Percentiles rank a stretch among this genome's conserved stretches.
Conservation (phyloP, 192 early-diverging fungal genomes). For the Obelidium mucronatum region DNA sequence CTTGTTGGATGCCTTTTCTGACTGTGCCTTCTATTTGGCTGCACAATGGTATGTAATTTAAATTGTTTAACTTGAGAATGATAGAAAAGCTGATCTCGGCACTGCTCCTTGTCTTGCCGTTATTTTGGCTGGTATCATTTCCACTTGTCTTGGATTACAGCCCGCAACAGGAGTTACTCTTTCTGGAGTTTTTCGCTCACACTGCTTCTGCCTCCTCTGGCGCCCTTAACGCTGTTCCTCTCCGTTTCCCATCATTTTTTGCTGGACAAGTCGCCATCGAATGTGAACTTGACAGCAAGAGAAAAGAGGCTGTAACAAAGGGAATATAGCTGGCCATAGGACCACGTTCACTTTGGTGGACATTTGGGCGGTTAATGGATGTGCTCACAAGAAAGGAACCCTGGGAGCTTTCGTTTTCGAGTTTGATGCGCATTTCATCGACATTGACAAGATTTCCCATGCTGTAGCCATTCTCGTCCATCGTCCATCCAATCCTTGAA, state of each 20-base stretch:
- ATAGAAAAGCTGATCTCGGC: slow-evolving; percentile 20
- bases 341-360: no score
- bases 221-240: slow-evolving; percentile 2
- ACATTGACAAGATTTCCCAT: no score
- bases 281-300: slow-evolving; percentile 9
- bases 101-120: slow-evolving; percentile 33
- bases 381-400: no score
- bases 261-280: slow-evolving; percentile 35
- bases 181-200: slow-evolving; percentile 37
- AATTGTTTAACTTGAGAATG: neutral
- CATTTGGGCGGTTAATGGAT: no score
- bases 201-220: neutral
- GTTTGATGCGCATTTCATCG: no score
- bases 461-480: no score
- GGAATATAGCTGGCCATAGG: no score
- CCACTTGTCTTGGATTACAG: slow-evolving; percentile 77
- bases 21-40: slow-evolving; percentile 30
- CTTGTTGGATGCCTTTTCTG: slow-evolving; percentile 15
- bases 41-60: slow-evolving; percentile 29
- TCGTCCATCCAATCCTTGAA: no score
- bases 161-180: slow-evolving; percentile 65
- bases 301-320: no score
- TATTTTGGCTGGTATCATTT: slow-evolving; percentile 7
- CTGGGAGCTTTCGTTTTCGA: no score
- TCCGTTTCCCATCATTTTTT: slow-evolving; percentile 38